Percentiles rank a stretch among this genome's conserved stretches.
Evolutionary conservation across 176 grass and related monocot genomes (phyloP).

Genomic region (Ensete glaucum): DNA sequence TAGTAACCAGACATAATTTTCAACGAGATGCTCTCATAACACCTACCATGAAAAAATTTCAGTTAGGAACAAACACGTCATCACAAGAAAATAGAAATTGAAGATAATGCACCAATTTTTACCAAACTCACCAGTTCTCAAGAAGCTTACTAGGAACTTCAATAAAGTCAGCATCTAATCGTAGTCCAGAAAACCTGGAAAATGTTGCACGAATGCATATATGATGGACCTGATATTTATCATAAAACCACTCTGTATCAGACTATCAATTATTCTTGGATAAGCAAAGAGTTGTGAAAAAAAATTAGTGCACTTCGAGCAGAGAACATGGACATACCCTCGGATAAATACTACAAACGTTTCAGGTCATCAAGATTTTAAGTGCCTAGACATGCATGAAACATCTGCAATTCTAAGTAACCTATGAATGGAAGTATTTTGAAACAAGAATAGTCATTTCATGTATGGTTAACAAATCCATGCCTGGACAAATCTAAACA

Average conservation of each 20-base stretch:
- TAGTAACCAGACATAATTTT: slow-evolving; percentile 98
- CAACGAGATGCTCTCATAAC: slow-evolving; percentile 75
- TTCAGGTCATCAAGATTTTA: no score
- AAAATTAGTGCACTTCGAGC: no score
- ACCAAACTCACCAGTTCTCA: slow-evolving; percentile 63
- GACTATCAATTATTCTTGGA: background rate
- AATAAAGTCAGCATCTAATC: slow-evolving; percentile 68
- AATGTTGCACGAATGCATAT: slow-evolving; percentile 65
- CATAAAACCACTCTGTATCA: slow-evolving; percentile 4
- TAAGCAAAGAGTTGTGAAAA: background rate
- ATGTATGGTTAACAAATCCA: no score
- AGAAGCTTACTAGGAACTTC: slow-evolving; percentile 83
- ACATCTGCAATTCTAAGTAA: background rate
- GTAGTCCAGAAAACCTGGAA: slow-evolving; percentile 76
- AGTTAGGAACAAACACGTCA: slow-evolving; percentile 9
- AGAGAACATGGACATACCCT: no score
- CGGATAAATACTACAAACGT: no score
- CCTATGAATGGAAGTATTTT: no score
- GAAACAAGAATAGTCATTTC: no score
- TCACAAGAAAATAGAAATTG: slow-evolving; percentile 3
- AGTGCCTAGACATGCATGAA: background rate
- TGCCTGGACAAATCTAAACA: no score
- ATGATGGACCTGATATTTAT: slow-evolving; percentile 68
- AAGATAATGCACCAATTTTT: slow-evolving; percentile 1
- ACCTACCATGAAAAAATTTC: slow-evolving; percentile 37